A percentile compares a stretch with the other conserved stretches of the same genome.
These are phyloP conservation scores for Ustilago esculenta DNA, from an alignment of 1,284 basidiomycete species.

Conservation along the genomic window DNA sequence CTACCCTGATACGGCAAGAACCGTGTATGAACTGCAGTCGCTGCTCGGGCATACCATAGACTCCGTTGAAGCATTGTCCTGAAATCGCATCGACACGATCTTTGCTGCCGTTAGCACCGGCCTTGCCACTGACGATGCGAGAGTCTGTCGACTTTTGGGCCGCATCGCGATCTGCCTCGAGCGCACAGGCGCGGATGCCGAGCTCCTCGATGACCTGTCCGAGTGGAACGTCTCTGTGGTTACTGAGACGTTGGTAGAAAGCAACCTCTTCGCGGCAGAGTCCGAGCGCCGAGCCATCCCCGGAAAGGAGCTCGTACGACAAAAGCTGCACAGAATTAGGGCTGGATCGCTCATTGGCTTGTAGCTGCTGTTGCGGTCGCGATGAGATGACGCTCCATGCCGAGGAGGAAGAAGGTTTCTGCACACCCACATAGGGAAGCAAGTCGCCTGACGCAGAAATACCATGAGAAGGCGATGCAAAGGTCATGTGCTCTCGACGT, in stretches of 20 bases:
- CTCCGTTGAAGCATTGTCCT: conserved; percentile 14
- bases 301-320: conserved; percentile 32
- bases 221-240: conserved; percentile 47
- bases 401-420: conserved; percentile 8
- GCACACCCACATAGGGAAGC: conserved; percentile 38
- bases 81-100: conserved; percentile 2
- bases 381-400: conserved; percentile 31
- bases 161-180: conserved; percentile 35
- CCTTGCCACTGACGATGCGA: conserved; percentile 22
- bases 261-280: conserved; percentile 46
- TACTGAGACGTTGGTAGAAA: conserved; percentile 52
- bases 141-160: conserved; percentile 16
- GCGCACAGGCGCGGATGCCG: conserved; percentile 36
- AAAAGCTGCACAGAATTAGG: conserved; percentile 24
- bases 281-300: conserved; percentile 13
- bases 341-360: neutral
- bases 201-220: conserved; percentile 61
- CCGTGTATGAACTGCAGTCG: conserved; percentile 52
- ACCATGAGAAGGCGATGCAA: conserved; percentile 40
- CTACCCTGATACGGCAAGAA: conserved; percentile 37
- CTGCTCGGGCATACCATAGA: conserved; percentile 33
- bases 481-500: conserved; percentile 28
- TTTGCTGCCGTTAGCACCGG: conserved; percentile 7
- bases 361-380: conserved; percentile 24
- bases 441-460: conserved; percentile 40